phyloP scores from a whole-genome alignment of 768 basidiomycete species.

The Rhodotorula diobovata region DNA sequence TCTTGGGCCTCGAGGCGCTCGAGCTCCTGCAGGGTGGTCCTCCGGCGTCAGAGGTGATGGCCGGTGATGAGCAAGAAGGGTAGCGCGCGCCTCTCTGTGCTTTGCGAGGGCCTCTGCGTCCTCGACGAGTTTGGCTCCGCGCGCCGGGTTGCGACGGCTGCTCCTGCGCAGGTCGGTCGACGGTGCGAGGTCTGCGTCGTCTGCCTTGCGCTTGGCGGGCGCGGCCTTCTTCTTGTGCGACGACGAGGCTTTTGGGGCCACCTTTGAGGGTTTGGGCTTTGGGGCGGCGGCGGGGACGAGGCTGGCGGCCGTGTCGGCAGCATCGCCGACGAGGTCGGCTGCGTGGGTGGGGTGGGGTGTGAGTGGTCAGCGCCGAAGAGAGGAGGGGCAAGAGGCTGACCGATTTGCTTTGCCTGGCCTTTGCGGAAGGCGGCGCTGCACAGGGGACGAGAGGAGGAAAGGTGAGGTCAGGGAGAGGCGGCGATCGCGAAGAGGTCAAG shows the following conservation, averaged over 20 bases:
- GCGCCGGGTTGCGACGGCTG: not conserved
- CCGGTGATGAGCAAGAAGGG: too few species aligned
- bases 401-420: not conserved
- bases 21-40: not conserved
- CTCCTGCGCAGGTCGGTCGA: not conserved
- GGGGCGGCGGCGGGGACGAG: too few species aligned
- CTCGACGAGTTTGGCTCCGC: not conserved
- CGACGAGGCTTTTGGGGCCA: too few species aligned
- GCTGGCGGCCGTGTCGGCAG: not conserved
- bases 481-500: not conserved
- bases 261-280: not conserved
- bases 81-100: not conserved
- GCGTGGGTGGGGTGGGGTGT: not conserved
- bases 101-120: not conserved
- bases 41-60: not conserved
- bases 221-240: not conserved
- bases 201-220: constrained; percentile 3
- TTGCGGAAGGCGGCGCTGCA: not conserved
- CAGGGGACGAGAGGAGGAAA: not conserved
- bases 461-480: not conserved
- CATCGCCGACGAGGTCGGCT: not conserved
- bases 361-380: not conserved
- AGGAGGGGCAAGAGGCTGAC: not conserved
- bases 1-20: constrained; percentile 1
- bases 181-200: not conserved